Conservation (phyloP, 2,329 filamentous ascomycete species). For the Pseudocercospora cruenta region DNA sequence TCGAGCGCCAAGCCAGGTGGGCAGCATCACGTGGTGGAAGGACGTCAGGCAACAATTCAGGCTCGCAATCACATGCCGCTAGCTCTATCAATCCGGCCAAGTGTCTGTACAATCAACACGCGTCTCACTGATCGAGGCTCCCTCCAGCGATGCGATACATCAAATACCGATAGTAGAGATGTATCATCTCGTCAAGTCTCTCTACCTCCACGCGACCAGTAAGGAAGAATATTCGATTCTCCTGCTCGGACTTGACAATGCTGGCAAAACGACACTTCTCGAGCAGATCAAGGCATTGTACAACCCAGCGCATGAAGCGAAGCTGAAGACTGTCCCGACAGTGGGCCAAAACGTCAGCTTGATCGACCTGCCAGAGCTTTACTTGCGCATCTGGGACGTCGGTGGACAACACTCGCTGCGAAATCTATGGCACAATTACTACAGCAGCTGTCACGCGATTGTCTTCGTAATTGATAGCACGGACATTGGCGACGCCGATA, state of each 20-base stretch:
- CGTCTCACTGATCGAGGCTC: neutral
- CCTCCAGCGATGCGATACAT: slow-evolving; percentile 11
- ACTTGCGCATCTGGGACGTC: slow-evolving; percentile 98
- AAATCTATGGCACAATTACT: slow-evolving; percentile 94
- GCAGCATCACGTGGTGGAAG: neutral
- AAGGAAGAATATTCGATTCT: slow-evolving; percentile 99
- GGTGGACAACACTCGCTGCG: slow-evolving; percentile 89
- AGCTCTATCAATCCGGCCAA: neutral
- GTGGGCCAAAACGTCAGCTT: slow-evolving; percentile 97
- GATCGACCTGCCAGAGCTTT: slow-evolving; percentile 88
- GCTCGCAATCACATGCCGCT: neutral
- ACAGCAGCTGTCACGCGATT: slow-evolving; percentile 90
- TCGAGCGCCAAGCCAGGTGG: neutral
- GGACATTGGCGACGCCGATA: slow-evolving; percentile 82
- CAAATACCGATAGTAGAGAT: slow-evolving; percentile 52
- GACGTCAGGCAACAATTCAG: neutral
- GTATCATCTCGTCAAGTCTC: slow-evolving; percentile 94
- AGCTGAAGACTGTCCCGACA: slow-evolving; percentile 86
- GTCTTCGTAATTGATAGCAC: slow-evolving; percentile 97
- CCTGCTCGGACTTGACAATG: slow-evolving; percentile 95
- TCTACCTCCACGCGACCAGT: slow-evolving; percentile 93
- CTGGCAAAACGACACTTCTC: slow-evolving; percentile 96
- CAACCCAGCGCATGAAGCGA: slow-evolving; percentile 65
- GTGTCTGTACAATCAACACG: slow-evolving; percentile 9
- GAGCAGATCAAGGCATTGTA: slow-evolving; percentile 93